Base-by-base conservation (phyloP, 192 early-diverging fungal genomes). In the Phycomyces nitens region DNA sequence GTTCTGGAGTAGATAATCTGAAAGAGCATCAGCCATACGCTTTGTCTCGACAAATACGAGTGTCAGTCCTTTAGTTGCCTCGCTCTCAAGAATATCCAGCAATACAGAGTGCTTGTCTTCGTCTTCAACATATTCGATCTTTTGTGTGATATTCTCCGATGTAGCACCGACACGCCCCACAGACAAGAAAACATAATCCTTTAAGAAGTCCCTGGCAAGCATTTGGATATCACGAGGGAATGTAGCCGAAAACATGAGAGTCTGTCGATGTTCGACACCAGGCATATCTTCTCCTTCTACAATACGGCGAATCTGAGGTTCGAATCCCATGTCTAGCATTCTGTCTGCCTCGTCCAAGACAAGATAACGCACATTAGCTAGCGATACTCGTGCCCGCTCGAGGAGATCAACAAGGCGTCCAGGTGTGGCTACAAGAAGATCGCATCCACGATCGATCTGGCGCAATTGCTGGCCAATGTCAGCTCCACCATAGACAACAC, bases 41-140 rank as follows among this genome's bases (percentile, higher is more conserved):
- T 96, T 99, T 63, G 96, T 99, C 77, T 96, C 94, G 15, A 96
- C 94, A 82, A 99, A 99, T 52, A 99, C 92, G 38, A 99, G 80
- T 9, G 96, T 97, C 68, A 95, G 52, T 11, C 82, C 78, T 53
- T 69, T 74, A 52, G 80, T 77, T 52, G 62, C 64, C 40, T 75
- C 79, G 9, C 84, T 80, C n/a, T 75, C 75, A 26, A 90, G 76
- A 41, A 97, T 86, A 74, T 97, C 94, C 29, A 97, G 78, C 24
- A 96, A 83, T 42, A 92, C 80, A 16, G 88, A 91, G 52, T 87
- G 87, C 77, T 99, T 99, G 73, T 99, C 96, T 56, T 90, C 85
- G 49, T 97, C 93, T 72, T 95, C 92, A 42, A 96, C 94, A 67
- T 94, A 93, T 69, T 93, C 92, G 42, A 99, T 84, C 60, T 84